These are phyloP conservation scores for Kodamaea neixiangensis DNA, from an alignment of 805 yeast genomes.

Conservation along the genomic window DNA sequence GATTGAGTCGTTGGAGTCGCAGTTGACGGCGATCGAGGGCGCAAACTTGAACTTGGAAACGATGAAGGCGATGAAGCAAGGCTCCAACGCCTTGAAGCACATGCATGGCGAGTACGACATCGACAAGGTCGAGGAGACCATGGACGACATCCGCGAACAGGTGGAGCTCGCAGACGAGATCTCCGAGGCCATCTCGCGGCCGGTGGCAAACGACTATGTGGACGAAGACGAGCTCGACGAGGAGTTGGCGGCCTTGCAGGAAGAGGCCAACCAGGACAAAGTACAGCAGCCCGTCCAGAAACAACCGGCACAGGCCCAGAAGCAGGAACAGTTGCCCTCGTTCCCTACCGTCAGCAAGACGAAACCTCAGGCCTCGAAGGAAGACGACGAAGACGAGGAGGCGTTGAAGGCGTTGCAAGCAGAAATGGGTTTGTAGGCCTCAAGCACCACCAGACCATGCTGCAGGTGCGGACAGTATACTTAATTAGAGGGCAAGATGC, in stretches of 20 bases:
- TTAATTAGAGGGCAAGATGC: background rate
- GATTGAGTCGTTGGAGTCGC: slow-evolving; percentile 86
- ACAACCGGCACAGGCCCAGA: slow-evolving; percentile 19
- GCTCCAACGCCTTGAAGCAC: slow-evolving; percentile 94
- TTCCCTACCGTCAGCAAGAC: slow-evolving; percentile 47
- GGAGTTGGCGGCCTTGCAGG: slow-evolving; percentile 85
- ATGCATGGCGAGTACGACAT: slow-evolving; percentile 94
- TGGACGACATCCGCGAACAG: slow-evolving; percentile 98
- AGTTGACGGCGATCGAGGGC: slow-evolving; percentile 84
- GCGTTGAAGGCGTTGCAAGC: slow-evolving; percentile 81
- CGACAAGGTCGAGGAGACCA: slow-evolving; percentile 94
- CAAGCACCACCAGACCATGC: background rate
- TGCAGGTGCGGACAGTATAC: background rate
- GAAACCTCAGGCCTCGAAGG: slow-evolving; percentile 42
- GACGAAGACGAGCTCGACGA: slow-evolving; percentile 95
- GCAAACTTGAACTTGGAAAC: slow-evolving; percentile 97
- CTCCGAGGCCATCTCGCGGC: slow-evolving; percentile 93
- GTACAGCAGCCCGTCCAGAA: slow-evolving; percentile 18
- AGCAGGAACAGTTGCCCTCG: slow-evolving; percentile 38
- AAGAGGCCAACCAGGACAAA: slow-evolving; percentile 66
- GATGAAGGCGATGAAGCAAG: slow-evolving; percentile 98
- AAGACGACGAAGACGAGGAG: slow-evolving; percentile 80
- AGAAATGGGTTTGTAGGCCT: slow-evolving; percentile 71
- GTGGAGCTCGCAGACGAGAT: slow-evolving; percentile 94
- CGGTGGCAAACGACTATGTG: slow-evolving; percentile 77